These are phyloP conservation scores for Aschersonia sp. DNA, from an alignment of 2,329 filamentous ascomycete genomes.

Conservation along the genomic window DNA sequence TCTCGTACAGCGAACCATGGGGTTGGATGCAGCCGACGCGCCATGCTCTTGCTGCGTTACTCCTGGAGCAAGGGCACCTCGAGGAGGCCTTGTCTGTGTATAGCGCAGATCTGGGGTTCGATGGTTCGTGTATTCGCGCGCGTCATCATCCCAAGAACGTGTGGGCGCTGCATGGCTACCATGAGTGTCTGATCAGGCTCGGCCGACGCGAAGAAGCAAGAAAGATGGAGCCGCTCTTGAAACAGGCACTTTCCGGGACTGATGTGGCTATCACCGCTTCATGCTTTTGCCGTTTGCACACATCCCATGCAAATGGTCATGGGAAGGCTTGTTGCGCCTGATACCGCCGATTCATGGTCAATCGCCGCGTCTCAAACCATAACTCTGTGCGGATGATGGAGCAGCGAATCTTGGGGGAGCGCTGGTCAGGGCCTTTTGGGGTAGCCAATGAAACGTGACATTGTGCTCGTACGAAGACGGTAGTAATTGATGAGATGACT, in stretches of 20 bases:
- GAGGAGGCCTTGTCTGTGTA: slow-evolving; percentile 39
- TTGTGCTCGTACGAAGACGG: too few species aligned
- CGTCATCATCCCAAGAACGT: slow-evolving; percentile 54
- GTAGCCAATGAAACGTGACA: too few species aligned
- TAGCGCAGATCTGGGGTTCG: slow-evolving; percentile 40
- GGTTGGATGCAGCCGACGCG: slow-evolving; percentile 59
- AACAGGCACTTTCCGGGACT: slow-evolving; percentile 33
- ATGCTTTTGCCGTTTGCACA: slow-evolving; percentile 17
- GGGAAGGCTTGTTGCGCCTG: neutral
- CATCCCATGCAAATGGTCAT: neutral
- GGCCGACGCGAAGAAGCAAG: slow-evolving; percentile 24
- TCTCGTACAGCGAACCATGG: slow-evolving; percentile 58
- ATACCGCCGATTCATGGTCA: neutral
- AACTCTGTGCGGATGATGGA: too few species aligned
- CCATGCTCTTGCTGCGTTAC: slow-evolving; percentile 50
- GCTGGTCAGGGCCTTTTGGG: too few species aligned
- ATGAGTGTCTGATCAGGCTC: slow-evolving; percentile 45
- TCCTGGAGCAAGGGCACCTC: slow-evolving; percentile 44
- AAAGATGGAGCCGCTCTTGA: slow-evolving; percentile 25
- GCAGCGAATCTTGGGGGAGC: too few species aligned
- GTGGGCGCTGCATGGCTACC: slow-evolving; percentile 55
- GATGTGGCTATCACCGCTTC: slow-evolving; percentile 39
- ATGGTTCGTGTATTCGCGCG: slow-evolving; percentile 40
- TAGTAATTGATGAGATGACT: too few species aligned
- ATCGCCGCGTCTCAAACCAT: too few species aligned